A percentile compares a stretch with the other conserved stretches of the same genome.
phyloP scores from a whole-genome alignment of 805 yeast species.

The Myxozyma kluyveri region DNA sequence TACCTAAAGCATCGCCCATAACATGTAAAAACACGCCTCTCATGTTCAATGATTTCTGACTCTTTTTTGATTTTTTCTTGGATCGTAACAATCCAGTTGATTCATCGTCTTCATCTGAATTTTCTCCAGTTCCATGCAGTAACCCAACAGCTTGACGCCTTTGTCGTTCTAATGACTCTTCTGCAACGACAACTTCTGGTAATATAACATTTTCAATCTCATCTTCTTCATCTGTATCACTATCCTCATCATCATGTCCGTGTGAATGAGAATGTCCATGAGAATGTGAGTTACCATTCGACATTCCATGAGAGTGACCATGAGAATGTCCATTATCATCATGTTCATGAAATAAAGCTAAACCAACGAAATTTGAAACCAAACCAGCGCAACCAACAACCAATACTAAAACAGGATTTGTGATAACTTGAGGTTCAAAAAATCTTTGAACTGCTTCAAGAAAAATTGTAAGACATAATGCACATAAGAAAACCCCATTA shows the following conservation, averaged over 20 bases:
- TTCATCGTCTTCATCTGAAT: conserved; percentile 42
- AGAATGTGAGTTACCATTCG: conserved; percentile 2
- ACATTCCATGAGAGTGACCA: conserved; percentile 42
- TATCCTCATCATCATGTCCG: conserved; percentile 37
- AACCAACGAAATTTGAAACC: conserved; percentile 75
- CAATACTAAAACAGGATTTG: conserved; percentile 78
- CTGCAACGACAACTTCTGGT: conserved; percentile 25
- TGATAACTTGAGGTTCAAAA: conserved; percentile 71
- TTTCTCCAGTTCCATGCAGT: not conserved
- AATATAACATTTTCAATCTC: conserved; percentile 21
- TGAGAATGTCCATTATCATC: conserved; percentile 57
- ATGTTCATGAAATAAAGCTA: conserved; percentile 84
- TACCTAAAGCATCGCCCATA: conserved; percentile 93
- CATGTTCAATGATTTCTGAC: conserved; percentile 80
- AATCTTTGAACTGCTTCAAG: conserved; percentile 92
- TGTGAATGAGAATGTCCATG: conserved; percentile 35
- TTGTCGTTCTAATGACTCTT: conserved; percentile 3
- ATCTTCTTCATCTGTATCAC: conserved; percentile 19
- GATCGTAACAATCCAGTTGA: conserved; percentile 30
- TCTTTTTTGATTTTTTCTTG: conserved; percentile 27
- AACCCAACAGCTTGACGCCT: conserved; percentile 17
- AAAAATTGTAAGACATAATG: conserved; percentile 85
- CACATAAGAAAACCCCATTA: conserved; percentile 88
- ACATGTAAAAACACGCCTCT: conserved; percentile 96
- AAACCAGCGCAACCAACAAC: conserved; percentile 83